phyloP scores from a whole-genome alignment of 371 early-diverging fungal species.

The Mortierella sp. region DNA sequence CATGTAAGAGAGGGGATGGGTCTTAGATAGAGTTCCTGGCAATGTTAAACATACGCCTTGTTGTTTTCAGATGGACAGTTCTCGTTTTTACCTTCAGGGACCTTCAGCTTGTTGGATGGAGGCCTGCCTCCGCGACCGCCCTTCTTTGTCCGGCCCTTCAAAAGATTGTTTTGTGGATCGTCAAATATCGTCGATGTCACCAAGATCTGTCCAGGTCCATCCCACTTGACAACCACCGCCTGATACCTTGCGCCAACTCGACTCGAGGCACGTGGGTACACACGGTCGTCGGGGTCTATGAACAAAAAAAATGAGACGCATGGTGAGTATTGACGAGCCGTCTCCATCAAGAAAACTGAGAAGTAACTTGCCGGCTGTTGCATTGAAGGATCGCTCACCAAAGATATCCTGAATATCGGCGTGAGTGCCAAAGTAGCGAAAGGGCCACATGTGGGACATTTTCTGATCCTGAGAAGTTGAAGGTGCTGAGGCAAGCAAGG shows the following conservation, averaged over 20 bases:
- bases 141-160: slow-evolving; percentile 34
- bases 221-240: slow-evolving; percentile 77
- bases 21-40: neutral
- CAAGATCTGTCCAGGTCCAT: slow-evolving; percentile 56
- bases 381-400: slow-evolving; percentile 56
- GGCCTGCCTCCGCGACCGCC: slow-evolving; percentile 47
- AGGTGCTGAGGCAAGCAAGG: slow-evolving; percentile 19
- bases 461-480: slow-evolving; percentile 39
- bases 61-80: neutral
- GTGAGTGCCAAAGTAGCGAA: slow-evolving; percentile 88
- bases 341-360: neutral
- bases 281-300: slow-evolving; percentile 78
- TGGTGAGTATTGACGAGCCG: neutral
- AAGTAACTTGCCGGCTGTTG: neutral
- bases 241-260: slow-evolving; percentile 86
- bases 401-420: slow-evolving; percentile 77
- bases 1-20: neutral
- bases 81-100: slow-evolving; percentile 34
- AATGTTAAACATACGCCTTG: neutral
- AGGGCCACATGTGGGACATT: slow-evolving; percentile 85
- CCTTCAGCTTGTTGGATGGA: slow-evolving; percentile 29
- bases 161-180: slow-evolving; percentile 37
- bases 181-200: slow-evolving; percentile 47
- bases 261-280: slow-evolving; percentile 85
- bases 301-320: neutral